Evolutionary conservation across 2,329 filamentous ascomycete genomes (phyloP), one percentile per base, ranked within the genome.

Genomic region (Monosporascus sp.): DNA sequence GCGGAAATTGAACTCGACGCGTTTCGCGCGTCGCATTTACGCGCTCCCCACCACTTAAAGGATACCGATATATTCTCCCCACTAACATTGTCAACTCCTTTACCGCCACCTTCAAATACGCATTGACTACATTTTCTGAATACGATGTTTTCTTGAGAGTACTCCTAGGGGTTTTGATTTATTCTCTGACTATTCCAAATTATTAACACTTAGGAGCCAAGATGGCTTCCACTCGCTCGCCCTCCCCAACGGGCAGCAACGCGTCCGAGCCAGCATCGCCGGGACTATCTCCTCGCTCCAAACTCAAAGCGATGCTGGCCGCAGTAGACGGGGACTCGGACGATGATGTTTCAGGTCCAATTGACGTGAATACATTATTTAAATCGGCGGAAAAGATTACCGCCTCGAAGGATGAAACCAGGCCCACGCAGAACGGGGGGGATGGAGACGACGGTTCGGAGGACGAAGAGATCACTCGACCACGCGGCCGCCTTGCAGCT

Each of bases 301-400:
- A 83, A 59, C 73, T 84, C 48, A 73, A 70, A 58, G 79, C 80
- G 20, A 66, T 83, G 49, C 63, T 84, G 25, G 81, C 75, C 27
- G 68, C 72, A 1, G 67, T 82, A 11, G 75, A 79, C 42, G 55
- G 60, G 50, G 76, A 75, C 54, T 79, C 78, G 11, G 79, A 79
- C 9, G 74, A 78, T n/a, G 67, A 70, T 11, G 57, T 45, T 44
- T 60, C 50, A 3, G 51, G 52, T 5, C 58, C 61, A 47, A 62
- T 65, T 44, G 58, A 63, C 42, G 47, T 55, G 3, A 63, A 63
- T 47, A 36, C 57, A 5, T 50, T 67, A 5, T 64, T 65, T 53
- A 60, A 63, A 41, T 44, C 58, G 18, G 54, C 55, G 38, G 55
- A 63, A 25, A 60, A 61, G 31, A 56, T 48, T 52, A 51, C 25